Evolutionary conservation across 1,284 basidiomycete species (phyloP).

Genomic region (Apiotrichum brassicae): DNA sequence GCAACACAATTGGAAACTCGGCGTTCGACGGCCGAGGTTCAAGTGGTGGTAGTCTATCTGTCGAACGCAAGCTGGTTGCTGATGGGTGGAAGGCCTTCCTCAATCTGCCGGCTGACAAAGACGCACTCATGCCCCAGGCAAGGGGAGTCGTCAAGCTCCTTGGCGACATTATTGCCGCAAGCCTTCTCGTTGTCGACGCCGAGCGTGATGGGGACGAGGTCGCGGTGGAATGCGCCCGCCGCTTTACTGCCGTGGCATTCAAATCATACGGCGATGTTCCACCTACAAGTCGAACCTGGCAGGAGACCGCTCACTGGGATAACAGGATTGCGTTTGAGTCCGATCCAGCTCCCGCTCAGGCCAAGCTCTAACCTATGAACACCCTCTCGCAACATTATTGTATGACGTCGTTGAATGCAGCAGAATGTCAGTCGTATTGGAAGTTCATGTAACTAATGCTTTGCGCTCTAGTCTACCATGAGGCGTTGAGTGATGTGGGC

Average conservation of each 20-base stretch:
- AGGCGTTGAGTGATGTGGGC: too few species aligned
- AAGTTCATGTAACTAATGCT: too few species aligned
- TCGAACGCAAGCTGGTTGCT: not conserved
- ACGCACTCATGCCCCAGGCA: constrained; percentile 9
- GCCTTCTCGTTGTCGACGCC: constrained; percentile 13
- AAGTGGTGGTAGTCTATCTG: not conserved
- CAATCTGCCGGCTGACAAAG: not conserved
- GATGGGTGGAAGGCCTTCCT: not conserved
- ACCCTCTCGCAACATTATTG: too few species aligned
- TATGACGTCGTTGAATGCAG: too few species aligned
- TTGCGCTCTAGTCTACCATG: too few species aligned
- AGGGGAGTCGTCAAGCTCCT: constrained; percentile 8
- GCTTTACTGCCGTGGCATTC: constrained; percentile 2
- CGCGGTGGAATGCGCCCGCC: constrained; percentile 9
- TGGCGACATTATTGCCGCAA: constrained; percentile 12
- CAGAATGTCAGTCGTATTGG: too few species aligned
- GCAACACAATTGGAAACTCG: not conserved
- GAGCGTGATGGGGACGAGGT: constrained; percentile 10
- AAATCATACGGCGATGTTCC: not conserved
- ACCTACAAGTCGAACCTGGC: not conserved
- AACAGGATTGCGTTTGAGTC: constrained; percentile 14
- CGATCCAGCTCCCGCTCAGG: not conserved
- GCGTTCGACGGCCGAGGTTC: not conserved
- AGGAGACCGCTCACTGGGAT: constrained; percentile 10
- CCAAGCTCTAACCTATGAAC: too few species aligned